Evolutionary conservation across 2,329 filamentous ascomycete species (phyloP).

Genomic region (Aspergillus phoenicis): DNA sequence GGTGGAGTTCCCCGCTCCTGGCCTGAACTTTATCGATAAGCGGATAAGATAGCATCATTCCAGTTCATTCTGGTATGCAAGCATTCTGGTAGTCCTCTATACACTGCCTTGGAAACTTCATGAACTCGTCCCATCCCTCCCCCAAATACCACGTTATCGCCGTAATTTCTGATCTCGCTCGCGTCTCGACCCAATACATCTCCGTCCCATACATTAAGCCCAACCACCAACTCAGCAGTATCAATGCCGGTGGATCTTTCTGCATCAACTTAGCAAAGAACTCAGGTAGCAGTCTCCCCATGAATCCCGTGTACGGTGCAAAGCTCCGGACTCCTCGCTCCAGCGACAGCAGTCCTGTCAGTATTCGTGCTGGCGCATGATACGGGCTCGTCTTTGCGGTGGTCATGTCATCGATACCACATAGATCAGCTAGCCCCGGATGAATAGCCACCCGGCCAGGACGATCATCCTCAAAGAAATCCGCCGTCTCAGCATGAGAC

Average conservation of each 20-base stretch:
- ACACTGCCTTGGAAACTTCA: slow-evolving; percentile 37
- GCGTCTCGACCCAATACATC: slow-evolving; percentile 35
- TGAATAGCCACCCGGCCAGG: slow-evolving; percentile 33
- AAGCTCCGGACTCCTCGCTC: slow-evolving; percentile 28
- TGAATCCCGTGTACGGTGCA: slow-evolving; percentile 34
- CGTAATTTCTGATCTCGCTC: slow-evolving; percentile 37
- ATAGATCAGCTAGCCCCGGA: slow-evolving; percentile 37
- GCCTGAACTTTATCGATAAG: neutral
- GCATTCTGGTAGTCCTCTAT: neutral
- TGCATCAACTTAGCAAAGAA: slow-evolving; percentile 32
- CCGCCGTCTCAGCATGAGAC: slow-evolving; percentile 21
- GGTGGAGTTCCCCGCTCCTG: slow-evolving; percentile 8
- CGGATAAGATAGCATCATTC: neutral
- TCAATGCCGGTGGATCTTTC: slow-evolving; percentile 36
- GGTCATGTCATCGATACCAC: slow-evolving; percentile 33
- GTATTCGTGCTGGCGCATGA: slow-evolving; percentile 39
- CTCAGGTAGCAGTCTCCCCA: slow-evolving; percentile 36
- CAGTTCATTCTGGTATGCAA: neutral
- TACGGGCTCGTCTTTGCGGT: slow-evolving; percentile 39
- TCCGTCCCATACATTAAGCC: slow-evolving; percentile 30
- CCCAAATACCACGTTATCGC: slow-evolving; percentile 44
- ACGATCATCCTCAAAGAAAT: slow-evolving; percentile 32
- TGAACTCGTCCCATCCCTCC: slow-evolving; percentile 29
- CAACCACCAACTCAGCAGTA: slow-evolving; percentile 42
- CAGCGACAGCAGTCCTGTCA: slow-evolving; percentile 36